These are phyloP conservation scores for Alloteropsis angusta DNA, from an alignment of 202 grass and related monocot genomes.

Conservation along the genomic window DNA sequence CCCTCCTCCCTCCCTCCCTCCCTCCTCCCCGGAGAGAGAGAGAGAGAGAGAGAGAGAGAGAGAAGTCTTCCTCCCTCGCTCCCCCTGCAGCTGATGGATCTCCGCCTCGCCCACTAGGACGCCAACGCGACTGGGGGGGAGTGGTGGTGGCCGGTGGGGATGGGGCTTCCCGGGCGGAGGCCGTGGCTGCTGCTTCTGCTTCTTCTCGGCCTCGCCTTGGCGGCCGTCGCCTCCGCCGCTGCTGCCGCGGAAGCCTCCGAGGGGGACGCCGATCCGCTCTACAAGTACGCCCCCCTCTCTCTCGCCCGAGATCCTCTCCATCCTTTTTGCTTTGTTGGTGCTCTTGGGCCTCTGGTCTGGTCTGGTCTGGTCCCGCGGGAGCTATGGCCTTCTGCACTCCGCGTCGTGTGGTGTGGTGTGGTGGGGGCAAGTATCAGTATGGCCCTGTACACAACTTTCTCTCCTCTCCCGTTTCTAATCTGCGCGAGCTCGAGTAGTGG, in stretches of 20 bases:
- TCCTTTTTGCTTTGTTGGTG: neutral
- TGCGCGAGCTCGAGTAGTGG: neutral
- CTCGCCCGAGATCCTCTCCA: neutral
- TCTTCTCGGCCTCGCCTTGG: conserved; percentile 14
- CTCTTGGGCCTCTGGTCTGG: neutral
- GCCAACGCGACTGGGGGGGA: neutral
- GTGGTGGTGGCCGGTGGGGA: neutral
- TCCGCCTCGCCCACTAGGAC: conserved; percentile 4
- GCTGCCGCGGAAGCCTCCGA: conserved; percentile 23
- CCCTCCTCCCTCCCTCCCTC: neutral
- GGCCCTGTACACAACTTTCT: neutral
- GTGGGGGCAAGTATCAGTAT: neutral
- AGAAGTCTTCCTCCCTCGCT: neutral
- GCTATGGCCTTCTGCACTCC: neutral
- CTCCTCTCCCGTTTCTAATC: neutral
- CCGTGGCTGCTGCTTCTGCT: neutral
- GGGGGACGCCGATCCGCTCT: conserved; percentile 76
- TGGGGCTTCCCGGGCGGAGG: conserved; percentile 19
- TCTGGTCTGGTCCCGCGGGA: neutral
- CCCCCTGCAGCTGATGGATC: neutral
- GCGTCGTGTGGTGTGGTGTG: neutral
- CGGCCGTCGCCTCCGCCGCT: conserved; percentile 6
- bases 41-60: neutral
- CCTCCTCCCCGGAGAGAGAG: no score
- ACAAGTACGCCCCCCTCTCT: conserved; percentile 39